These are phyloP conservation scores for Aspergillus felis DNA, from an alignment of 2,329 filamentous ascomycete genomes.

Conservation along the genomic window DNA sequence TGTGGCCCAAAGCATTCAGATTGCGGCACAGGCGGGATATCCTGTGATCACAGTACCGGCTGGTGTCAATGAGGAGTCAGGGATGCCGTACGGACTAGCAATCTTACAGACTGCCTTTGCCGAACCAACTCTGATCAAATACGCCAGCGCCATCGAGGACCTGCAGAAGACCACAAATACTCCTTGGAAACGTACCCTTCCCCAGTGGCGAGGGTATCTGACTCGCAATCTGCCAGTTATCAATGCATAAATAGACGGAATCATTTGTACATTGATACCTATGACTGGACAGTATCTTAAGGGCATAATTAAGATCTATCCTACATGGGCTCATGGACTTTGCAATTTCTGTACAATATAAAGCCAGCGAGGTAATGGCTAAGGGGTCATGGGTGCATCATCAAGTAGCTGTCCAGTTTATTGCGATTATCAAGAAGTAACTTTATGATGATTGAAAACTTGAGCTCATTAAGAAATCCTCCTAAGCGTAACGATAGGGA, in stretches of 20 bases:
- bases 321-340: too few relatives aligned
- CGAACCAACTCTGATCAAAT: conserved; percentile 56
- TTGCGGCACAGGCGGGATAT: conserved; percentile 72
- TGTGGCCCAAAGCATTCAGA: conserved; percentile 64
- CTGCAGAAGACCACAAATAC: conserved; percentile 45
- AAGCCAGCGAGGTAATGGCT: too few relatives aligned
- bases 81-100: conserved; percentile 60
- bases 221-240: conserved; percentile 33
- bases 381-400: neutral
- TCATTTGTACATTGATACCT: too few relatives aligned
- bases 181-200: conserved; percentile 46
- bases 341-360: too few relatives aligned
- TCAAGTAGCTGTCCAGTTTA: neutral
- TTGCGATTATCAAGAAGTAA: neutral
- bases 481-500: neutral
- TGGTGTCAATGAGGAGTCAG: conserved; percentile 50
- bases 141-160: conserved; percentile 62
- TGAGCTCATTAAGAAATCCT: neutral
- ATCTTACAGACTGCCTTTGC: conserved; percentile 60
- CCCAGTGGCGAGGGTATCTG: conserved; percentile 53
- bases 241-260: conserved; percentile 5
- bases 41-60: conserved; percentile 67
- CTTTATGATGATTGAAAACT: neutral
- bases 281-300: too few relatives aligned
- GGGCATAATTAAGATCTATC: too few relatives aligned